Evolutionary conservation across 2,329 filamentous ascomycete species (phyloP).

Genomic region (Cordyceps cicadae): DNA sequence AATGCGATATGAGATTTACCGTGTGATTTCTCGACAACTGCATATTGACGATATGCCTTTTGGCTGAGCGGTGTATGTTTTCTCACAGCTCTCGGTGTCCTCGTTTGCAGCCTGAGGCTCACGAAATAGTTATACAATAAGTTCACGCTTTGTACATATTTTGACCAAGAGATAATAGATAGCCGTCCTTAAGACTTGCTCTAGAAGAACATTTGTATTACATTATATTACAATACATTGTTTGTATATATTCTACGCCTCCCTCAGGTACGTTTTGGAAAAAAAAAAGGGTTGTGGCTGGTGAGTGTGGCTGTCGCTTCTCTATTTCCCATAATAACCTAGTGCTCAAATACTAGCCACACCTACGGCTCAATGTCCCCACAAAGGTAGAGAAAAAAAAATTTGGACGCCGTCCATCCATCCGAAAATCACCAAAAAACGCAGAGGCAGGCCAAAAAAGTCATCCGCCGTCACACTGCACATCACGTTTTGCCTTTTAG

Average conservation of each 20-base stretch:
- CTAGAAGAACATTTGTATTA: no score
- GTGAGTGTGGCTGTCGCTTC: slow-evolving; percentile 12
- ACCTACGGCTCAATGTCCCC: slow-evolving; percentile 18
- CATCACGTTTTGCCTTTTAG: slow-evolving; percentile 17
- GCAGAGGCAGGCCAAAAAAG: slow-evolving; percentile 4
- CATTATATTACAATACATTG: no score
- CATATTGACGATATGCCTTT: not conserved
- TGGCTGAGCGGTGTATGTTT: no score
- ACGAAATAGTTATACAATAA: not conserved
- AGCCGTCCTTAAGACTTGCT: no score
- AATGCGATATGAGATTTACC: not conserved
- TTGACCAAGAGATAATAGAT: no score
- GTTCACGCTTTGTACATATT: not conserved
- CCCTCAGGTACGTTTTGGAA: no score
- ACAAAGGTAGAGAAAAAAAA: slow-evolving; percentile 26
- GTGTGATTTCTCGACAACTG: not conserved
- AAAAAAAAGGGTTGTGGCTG: slow-evolving; percentile 1
- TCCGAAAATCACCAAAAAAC: slow-evolving; percentile 20
- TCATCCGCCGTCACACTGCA: not conserved
- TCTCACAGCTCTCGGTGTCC: not conserved
- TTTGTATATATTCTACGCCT: no score
- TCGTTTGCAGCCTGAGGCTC: not conserved
- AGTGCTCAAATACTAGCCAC: slow-evolving; percentile 18
- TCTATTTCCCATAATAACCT: slow-evolving; percentile 4
- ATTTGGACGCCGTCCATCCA: slow-evolving; percentile 22